phyloP scores from a whole-genome alignment of 208 protist genomes.

The Trypanosoma platydactyli region DNA sequence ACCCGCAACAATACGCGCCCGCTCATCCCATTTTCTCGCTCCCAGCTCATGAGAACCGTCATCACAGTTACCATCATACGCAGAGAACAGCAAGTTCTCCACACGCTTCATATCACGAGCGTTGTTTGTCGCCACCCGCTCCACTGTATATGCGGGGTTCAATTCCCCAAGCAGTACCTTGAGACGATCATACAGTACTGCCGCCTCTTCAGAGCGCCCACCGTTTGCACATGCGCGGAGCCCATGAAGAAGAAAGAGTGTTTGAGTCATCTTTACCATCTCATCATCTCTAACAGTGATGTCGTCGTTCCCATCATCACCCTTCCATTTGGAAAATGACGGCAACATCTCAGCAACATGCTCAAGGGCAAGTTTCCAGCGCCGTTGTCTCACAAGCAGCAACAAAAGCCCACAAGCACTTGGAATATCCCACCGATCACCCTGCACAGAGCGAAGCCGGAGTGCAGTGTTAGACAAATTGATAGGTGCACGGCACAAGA shows the following conservation, averaged over 20 bases:
- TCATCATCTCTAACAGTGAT: conserved; percentile 1
- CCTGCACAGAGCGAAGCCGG: conserved; percentile 41
- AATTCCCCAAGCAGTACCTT: conserved; percentile 30
- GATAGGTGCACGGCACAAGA: conserved; percentile 43
- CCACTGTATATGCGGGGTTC: not conserved
- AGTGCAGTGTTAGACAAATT: conserved; percentile 79
- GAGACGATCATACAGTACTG: conserved; percentile 52
- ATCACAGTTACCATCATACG: not conserved
- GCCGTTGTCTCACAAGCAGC: conserved; percentile 58
- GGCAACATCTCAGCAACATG: conserved; percentile 45
- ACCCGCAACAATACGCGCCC: conserved; percentile 32
- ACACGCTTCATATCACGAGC: not conserved
- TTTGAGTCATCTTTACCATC: conserved; percentile 15
- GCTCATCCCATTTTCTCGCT: conserved; percentile 1
- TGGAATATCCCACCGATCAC: conserved; percentile 37
- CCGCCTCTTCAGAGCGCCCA: conserved; percentile 45
- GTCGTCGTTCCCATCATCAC: not conserved
- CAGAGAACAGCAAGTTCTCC: conserved; percentile 17
- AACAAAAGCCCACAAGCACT: conserved; percentile 44
- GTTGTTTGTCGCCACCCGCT: not conserved
- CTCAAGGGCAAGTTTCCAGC: conserved; percentile 56
- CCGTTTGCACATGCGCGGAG: conserved; percentile 73
- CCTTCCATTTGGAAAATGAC: conserved; percentile 8
- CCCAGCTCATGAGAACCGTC: not conserved
- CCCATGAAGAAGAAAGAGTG: conserved; percentile 45